Base-by-base conservation (phyloP, 2,329 filamentous ascomycete species). In the Clarireedia homoeocarpa region DNA sequence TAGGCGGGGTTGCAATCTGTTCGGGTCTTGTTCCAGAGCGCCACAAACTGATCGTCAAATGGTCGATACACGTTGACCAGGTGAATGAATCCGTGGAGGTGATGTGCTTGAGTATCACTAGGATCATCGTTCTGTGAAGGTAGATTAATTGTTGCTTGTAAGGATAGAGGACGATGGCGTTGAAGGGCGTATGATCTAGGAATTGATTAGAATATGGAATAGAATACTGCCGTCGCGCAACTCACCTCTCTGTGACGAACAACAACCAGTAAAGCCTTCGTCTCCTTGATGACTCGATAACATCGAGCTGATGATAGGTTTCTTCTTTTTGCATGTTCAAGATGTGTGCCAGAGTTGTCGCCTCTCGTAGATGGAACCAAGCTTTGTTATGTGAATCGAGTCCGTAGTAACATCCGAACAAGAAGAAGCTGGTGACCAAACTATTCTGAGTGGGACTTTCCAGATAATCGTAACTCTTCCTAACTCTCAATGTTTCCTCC, bases 281-380 rank as follows among this genome's bases (percentile, higher is more conserved):
- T 62, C 80, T 78, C 59, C 84, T 78, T 23, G 83, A 79, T 1
- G 80, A 77, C 57, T 89, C 86, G 17, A 80, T 70, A 4, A 73
- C 71, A 60, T 82, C 80, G 62, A 80, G 79, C 53, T 80, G 76
- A 45, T 77, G 63, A 66, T 89, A 90, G 7, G 77, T 74, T 23
- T 82, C 79, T 64, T 86, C 83, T 67, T 81, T 81, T 65, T 79
- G 75, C 79, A 86, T 80, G 53, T 76, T 77, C 27, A 75, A 70
- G 63, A 85, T 79, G 63, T 83, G 77, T 27, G 80, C 77, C 70
- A 92, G 75, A 5, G 88, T 91, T 1, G 83, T 85, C 5, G 86
- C 86, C 70, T 94, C 88, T 26, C 88, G 83, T 9, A 92, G 74
- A 67, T 89, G 83, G 66, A 84, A 91, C 88, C 88, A 92, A 1